Conservation (phyloP, 176 grass and related monocot genomes). For the Pharus latifolius region DNA sequence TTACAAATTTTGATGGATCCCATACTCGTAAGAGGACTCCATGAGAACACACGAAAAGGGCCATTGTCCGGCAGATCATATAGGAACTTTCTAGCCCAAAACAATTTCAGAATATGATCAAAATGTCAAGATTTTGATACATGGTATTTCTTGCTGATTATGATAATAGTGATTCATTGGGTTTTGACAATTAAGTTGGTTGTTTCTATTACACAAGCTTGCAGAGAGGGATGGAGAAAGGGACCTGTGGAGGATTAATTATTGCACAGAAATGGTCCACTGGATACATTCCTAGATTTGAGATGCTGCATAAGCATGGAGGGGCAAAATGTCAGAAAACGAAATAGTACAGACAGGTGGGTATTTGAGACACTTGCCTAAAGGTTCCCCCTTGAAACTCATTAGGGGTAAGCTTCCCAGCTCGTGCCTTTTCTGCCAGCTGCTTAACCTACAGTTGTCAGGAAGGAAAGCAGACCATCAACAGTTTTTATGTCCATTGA, state of each 20-base stretch:
- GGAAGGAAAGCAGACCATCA: not conserved
- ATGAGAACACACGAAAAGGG: not conserved
- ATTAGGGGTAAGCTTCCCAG: constrained; percentile 79
- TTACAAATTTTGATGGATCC: not conserved
- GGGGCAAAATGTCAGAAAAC: constrained; percentile 10
- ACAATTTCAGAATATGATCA: too few relatives aligned
- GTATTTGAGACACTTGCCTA: constrained; percentile 37
- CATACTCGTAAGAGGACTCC: not conserved
- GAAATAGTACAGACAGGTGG: not conserved
- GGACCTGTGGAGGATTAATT: constrained; percentile 94
- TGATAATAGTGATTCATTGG: not conserved
- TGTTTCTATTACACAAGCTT: too few relatives aligned
- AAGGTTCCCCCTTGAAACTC: constrained; percentile 90
- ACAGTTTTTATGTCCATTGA: not conserved
- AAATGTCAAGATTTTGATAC: not conserved
- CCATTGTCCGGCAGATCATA: not conserved
- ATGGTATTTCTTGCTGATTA: not conserved
- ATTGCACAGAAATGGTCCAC: constrained; percentile 98
- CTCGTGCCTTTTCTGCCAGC: constrained; percentile 78
- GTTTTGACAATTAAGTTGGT: too few relatives aligned
- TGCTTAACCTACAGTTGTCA: constrained; percentile 65
- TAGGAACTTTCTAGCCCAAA: not conserved
- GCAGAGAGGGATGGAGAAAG: not conserved
- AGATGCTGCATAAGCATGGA: constrained; percentile 52
- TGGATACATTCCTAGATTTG: constrained; percentile 97